A percentile compares a stretch with the other conserved stretches of the same genome.
These are phyloP conservation scores for Trypanosoma congolense DNA, from an alignment of 208 protist species.

Conservation along the genomic window DNA sequence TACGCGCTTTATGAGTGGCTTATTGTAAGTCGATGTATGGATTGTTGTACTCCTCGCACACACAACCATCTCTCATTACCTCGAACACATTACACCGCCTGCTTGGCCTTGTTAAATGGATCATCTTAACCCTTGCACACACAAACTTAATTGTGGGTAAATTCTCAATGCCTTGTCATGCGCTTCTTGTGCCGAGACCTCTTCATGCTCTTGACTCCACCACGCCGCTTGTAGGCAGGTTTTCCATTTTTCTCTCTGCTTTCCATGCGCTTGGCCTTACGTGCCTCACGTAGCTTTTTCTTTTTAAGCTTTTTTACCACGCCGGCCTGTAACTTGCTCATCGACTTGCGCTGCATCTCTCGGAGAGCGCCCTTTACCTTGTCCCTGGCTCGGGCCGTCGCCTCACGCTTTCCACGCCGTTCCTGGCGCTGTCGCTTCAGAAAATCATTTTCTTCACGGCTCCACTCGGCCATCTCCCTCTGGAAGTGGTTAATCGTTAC, in stretches of 20 bases:
- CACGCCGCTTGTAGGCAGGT: slow-evolving; percentile 40
- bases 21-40: no score
- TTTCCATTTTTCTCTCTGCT: slow-evolving; percentile 60
- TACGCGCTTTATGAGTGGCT: no score
- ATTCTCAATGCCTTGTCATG: slow-evolving; percentile 56
- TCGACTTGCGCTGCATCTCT: slow-evolving; percentile 64
- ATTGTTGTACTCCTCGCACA: no score
- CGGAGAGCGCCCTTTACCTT: slow-evolving; percentile 42
- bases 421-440: slow-evolving; percentile 45
- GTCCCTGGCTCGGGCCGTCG: slow-evolving; percentile 46
- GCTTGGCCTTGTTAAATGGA: no score
- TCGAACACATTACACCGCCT: no score
- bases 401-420: slow-evolving; percentile 46
- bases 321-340: slow-evolving; percentile 76
- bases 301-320: slow-evolving; percentile 87
- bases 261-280: slow-evolving; percentile 55
- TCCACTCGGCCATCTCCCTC: slow-evolving; percentile 65
- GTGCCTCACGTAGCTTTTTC: slow-evolving; percentile 67
- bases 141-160: not conserved
- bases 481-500: slow-evolving; percentile 81
- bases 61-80: no score
- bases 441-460: slow-evolving; percentile 56
- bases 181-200: slow-evolving; percentile 69
- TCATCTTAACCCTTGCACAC: not conserved
- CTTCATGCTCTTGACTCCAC: slow-evolving; percentile 56